Evolutionary conservation across 2,329 filamentous ascomycete genomes (phyloP).

Genomic region (Alternaria arbusti): DNA sequence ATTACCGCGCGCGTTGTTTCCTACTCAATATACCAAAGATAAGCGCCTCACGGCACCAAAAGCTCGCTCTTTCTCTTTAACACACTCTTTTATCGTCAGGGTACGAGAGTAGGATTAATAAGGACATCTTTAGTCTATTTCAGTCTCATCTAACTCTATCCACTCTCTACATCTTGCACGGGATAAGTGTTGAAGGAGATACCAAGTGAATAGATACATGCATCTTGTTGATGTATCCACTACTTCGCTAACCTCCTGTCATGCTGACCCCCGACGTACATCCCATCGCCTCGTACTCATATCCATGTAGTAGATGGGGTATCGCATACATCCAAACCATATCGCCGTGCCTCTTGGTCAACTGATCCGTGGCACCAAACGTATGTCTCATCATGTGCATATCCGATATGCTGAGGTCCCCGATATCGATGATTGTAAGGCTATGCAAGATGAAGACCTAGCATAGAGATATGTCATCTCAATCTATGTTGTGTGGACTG

Average conservation of each 20-base stretch:
- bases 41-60: constrained; percentile 12
- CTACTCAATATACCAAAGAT: constrained; percentile 10
- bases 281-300: not conserved
- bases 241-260: not conserved
- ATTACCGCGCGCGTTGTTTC: not conserved
- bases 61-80: not conserved
- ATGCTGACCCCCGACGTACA: not conserved
- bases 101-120: not conserved
- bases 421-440: not conserved
- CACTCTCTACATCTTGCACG: not conserved
- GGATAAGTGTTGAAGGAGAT: not conserved
- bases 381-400: not conserved
- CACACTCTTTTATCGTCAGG: not conserved
- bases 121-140: not conserved
- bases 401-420: not conserved
- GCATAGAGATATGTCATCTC: not conserved
- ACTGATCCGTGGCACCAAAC: not conserved
- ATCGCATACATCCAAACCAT: not conserved
- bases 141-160: not conserved
- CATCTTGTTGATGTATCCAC: not conserved
- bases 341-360: not conserved
- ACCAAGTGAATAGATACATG: not conserved
- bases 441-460: not conserved
- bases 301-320: not conserved
- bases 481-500: not conserved